A percentile compares a stretch with the other conserved stretches of the same genome.
These are phyloP conservation scores for Trichoderma polysporum DNA, from an alignment of 2,329 filamentous ascomycete species.

Conservation along the genomic window DNA sequence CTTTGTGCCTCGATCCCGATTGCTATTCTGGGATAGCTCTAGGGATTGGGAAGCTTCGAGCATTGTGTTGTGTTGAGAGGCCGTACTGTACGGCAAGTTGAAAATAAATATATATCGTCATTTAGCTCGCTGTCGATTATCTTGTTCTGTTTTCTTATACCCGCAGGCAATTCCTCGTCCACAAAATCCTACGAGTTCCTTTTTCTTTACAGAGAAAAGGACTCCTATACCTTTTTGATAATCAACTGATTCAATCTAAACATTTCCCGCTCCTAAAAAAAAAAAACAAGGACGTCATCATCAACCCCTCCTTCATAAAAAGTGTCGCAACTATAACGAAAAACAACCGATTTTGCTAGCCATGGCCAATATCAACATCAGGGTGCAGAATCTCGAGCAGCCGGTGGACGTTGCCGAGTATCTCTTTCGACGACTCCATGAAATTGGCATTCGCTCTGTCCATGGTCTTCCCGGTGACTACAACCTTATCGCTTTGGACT, in stretches of 20 bases:
- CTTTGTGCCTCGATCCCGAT: too few relatives aligned
- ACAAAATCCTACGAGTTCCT: neutral
- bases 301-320: neutral
- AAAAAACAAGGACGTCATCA: neutral
- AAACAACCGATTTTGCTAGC: neutral
- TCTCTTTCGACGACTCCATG: slow-evolving; percentile 62
- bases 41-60: neutral
- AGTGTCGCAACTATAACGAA: neutral
- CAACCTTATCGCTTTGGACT: slow-evolving; percentile 68
- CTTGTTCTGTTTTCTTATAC: neutral
- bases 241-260: too few relatives aligned
- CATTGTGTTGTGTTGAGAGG: neutral
- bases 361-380: slow-evolving; percentile 38
- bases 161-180: neutral
- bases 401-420: slow-evolving; percentile 65
- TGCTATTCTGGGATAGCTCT: neutral
- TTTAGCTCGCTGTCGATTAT: neutral
- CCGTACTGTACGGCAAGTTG: neutral
- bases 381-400: slow-evolving; percentile 45
- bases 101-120: neutral
- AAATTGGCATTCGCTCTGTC: slow-evolving; percentile 64
- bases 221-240: too few relatives aligned
- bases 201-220: too few relatives aligned
- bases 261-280: too few relatives aligned
- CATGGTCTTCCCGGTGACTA: slow-evolving; percentile 73